These are phyloP conservation scores for Cylindrotheca fusiformis DNA, from an alignment of 108 stramenopile species.

Conservation along the genomic window DNA sequence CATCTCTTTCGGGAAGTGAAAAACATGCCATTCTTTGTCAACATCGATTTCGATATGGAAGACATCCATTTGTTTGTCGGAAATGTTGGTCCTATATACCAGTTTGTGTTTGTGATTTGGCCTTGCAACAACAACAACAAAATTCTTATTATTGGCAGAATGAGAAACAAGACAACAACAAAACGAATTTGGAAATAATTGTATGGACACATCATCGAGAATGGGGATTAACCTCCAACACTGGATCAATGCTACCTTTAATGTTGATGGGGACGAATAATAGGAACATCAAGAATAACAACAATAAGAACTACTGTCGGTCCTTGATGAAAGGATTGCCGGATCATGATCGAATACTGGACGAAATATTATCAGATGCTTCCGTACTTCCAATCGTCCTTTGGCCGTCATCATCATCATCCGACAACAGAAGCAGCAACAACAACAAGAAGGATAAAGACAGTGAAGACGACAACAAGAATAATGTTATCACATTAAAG, in stretches of 20 bases:
- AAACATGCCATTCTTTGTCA: slow-evolving; percentile 47
- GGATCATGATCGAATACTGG: slow-evolving; percentile 27
- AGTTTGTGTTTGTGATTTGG: slow-evolving; percentile 37
- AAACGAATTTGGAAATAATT: slow-evolving; percentile 25
- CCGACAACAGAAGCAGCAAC: too few species aligned
- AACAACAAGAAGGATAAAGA: background rate
- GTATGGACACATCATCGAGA: slow-evolving; percentile 56
- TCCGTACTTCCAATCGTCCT: slow-evolving; percentile 32
- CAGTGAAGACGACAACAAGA: slow-evolving; percentile 2
- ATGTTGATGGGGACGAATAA: too few species aligned
- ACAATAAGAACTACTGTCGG: slow-evolving; percentile 2
- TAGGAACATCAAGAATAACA: too few species aligned
- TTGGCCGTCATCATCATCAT: slow-evolving; percentile 44
- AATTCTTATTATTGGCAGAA: too few species aligned
- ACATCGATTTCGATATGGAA: slow-evolving; percentile 31
- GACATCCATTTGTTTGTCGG: slow-evolving; percentile 51
- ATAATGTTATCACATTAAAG: background rate
- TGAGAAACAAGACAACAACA: slow-evolving; percentile 10
- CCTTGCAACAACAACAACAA: background rate
- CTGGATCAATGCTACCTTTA: slow-evolving; percentile 41
- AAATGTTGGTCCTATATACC: slow-evolving; percentile 49
- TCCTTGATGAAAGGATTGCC: slow-evolving; percentile 52
- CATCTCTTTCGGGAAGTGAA: background rate
- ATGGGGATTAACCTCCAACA: slow-evolving; percentile 50
- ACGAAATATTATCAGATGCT: slow-evolving; percentile 13